These are phyloP conservation scores for Priceomyces medius DNA, from an alignment of 805 yeast genomes.

Conservation along the genomic window DNA sequence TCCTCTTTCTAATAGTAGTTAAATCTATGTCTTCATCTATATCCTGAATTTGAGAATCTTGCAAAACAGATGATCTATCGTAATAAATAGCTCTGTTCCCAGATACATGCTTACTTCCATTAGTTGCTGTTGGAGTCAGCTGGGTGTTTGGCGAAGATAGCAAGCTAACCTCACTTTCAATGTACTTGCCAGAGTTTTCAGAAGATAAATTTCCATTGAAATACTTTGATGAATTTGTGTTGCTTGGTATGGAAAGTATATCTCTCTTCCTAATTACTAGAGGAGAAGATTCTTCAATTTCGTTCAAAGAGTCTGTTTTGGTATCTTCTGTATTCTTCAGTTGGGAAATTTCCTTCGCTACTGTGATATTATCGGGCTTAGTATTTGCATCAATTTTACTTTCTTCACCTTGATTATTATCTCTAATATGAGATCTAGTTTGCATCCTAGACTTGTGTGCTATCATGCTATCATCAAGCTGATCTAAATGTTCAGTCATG, in stretches of 20 bases:
- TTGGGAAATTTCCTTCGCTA: background rate
- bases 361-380: background rate
- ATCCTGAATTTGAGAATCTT: conserved; percentile 3
- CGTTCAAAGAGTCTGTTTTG: conserved; percentile 11
- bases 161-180: background rate
- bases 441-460: background rate
- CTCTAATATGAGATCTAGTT: background rate
- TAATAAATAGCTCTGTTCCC: background rate
- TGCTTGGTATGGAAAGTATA: conserved; percentile 4
- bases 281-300: conserved; percentile 24
- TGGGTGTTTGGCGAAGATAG: conserved; percentile 1
- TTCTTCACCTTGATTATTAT: background rate
- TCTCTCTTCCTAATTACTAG: conserved; percentile 13
- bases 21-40: conserved; percentile 14
- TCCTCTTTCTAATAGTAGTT: background rate
- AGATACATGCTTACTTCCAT: background rate
- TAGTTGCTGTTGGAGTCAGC: conserved; percentile 1
- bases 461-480: conserved; percentile 5
- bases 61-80: background rate
- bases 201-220: background rate
- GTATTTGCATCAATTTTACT: background rate
- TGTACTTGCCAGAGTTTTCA: background rate
- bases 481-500: background rate
- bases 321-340: background rate
- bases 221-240: conserved; percentile 6